Percentiles rank a stretch among this genome's conserved stretches.
Conservation (phyloP, 2,329 filamentous ascomycete species). For the Rhynchosporium graminicola region DNA sequence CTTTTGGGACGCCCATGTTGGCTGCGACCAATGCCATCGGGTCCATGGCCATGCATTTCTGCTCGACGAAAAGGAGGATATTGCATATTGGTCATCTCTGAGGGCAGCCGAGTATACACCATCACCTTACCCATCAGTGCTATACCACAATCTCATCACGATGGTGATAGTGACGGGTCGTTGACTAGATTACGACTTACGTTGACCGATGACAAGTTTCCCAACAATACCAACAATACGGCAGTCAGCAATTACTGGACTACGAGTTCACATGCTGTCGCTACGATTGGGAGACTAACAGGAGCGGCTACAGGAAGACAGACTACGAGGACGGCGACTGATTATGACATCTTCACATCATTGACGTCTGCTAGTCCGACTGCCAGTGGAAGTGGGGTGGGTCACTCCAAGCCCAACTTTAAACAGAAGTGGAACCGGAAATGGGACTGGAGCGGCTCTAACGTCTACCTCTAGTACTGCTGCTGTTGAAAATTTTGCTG, state of each 20-base stretch:
- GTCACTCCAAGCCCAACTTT: neutral
- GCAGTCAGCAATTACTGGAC: constrained; percentile 11
- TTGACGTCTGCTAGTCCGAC: neutral
- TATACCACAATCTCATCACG: neutral
- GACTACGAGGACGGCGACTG: neutral
- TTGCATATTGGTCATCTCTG: neutral
- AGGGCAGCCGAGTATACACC: neutral
- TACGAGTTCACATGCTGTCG: neutral
- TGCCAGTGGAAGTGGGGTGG: too few relatives aligned
- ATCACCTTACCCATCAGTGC: neutral
- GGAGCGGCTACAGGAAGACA: neutral
- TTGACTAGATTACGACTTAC: neutral
- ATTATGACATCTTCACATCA: neutral
- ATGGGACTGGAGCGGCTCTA: neutral
- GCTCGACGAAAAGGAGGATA: neutral
- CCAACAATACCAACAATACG: neutral
- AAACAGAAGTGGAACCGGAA: neutral
- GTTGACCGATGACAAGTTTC: neutral
- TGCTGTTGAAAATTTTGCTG: neutral
- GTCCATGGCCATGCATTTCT: neutral
- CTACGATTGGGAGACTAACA: neutral
- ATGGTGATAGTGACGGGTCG: neutral
- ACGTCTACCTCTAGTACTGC: neutral
- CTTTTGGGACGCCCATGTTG: neutral
- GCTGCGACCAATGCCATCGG: neutral